Conservation (phyloP, 1,284 basidiomycete genomes). For the Heterobasidion occidentale region DNA sequence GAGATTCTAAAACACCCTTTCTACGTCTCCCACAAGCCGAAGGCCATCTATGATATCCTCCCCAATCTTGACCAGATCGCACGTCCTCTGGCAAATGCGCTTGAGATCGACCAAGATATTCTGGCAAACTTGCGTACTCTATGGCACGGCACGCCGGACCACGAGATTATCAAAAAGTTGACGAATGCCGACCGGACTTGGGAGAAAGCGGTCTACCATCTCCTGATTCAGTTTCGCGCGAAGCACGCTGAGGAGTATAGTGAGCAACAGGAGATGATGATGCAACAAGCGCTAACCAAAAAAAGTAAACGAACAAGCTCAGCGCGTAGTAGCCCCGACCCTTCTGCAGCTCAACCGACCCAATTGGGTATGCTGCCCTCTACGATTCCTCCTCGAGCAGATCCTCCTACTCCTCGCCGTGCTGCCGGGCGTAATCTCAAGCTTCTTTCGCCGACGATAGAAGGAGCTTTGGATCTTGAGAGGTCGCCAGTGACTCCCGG, state of each 20-base stretch:
- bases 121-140: conserved; percentile 87
- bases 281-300: conserved; percentile 18
- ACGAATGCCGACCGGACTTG: conserved; percentile 64
- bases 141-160: conserved; percentile 75
- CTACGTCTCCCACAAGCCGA: conserved; percentile 63
- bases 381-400: conserved; percentile 6
- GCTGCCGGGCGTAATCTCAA: background rate
- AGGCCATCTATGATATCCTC: conserved; percentile 39
- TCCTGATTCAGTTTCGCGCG: conserved; percentile 74
- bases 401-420: conserved; percentile 13
- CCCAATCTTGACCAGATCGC: conserved; percentile 67
- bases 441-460: background rate
- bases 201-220: conserved; percentile 91
- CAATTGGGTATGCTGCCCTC: background rate
- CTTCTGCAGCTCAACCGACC: background rate
- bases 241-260: conserved; percentile 65
- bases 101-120: conserved; percentile 83
- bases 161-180: conserved; percentile 65
- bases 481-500: background rate
- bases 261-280: conserved; percentile 38
- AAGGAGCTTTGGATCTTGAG: background rate
- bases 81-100: conserved; percentile 48
- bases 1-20: conserved; percentile 88
- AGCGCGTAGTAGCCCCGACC: conserved; percentile 1
- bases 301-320: conserved; percentile 17